Evolutionary conservation across 2,329 filamentous ascomycete species (phyloP), one percentile per base, ranked within the genome.

Genomic region (Tolypocladium amazonense): DNA sequence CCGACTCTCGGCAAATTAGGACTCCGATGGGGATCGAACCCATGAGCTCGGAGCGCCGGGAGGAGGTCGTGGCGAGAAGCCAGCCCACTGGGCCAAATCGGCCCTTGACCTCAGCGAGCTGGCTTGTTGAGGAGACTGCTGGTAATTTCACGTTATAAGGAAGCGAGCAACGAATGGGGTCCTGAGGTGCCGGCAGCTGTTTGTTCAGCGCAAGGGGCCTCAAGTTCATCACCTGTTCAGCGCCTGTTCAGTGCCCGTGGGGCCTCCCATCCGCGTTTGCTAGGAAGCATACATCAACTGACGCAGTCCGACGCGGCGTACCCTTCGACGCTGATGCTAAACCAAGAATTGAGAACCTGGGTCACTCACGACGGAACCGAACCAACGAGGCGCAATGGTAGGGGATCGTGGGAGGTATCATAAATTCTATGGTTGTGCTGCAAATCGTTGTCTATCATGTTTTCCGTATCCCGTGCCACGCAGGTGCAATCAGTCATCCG

Each of bases 401-500:
- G 18, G 18, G 47, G 15, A 52, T n/a, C 33, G 33, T 52, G 30
- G 8, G 47, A 52, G 47, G 47, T 52, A 33, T 52, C 47, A n/a
- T 52, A 33, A 52, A 52, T 52, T 52, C 47, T 33, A 52, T 12
- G 47, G 27, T n/a, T n/a, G 18, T 33, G 27, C 30, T 52, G 47
- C 18, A 33, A 33, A 52, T 33, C 47, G 47, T 33, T 15, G 47
- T 52, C 47, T 33, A 52, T 52, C 47, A 33, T 33, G 18, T 33
- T 33, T 52, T 33, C 47, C 47, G 47, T 52, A n/a, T 52, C 27
- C 27, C 33, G 47, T 52, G 15, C 27, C 47, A 30, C 27, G 7
- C 47, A n/a, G 47, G 47, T 14, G 47, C n/a, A 52, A 53, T 65
- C 65, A 76, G 54, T 72, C 73, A 35, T 77, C 71, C 35, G 68